phyloP scores from a whole-genome alignment of 257 asterid species.

The Nicotiana undulata region DNA sequence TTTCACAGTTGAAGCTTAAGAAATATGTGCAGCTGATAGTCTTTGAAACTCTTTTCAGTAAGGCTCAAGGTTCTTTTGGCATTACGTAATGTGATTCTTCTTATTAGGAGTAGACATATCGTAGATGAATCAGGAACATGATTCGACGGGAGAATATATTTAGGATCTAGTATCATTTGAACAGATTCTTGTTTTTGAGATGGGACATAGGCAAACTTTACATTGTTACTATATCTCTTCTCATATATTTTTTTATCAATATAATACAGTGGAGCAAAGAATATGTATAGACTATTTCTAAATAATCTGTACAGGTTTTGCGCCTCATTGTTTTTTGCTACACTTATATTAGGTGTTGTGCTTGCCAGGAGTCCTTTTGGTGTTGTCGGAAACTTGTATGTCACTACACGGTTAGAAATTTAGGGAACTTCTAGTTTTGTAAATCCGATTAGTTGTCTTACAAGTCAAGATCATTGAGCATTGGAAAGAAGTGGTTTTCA shows the following conservation, averaged over 20 bases:
- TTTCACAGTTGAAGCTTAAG: neutral
- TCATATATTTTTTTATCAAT: neutral
- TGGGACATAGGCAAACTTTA: neutral
- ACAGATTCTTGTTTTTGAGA: no score
- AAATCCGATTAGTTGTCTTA: neutral
- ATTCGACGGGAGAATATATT: neutral
- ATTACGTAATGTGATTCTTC: neutral
- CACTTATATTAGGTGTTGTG: neutral
- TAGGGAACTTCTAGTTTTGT: neutral
- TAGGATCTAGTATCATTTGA: no score
- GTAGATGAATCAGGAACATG: neutral
- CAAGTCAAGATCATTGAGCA: neutral
- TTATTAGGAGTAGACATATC: neutral
- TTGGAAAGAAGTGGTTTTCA: neutral
- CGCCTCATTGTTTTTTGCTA: neutral
- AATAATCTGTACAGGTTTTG: neutral
- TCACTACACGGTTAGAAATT: neutral
- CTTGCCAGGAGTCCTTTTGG: neutral
- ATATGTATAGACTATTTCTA: neutral
- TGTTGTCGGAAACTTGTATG: neutral
- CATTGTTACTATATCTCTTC: neutral
- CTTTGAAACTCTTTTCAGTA: neutral
- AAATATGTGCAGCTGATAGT: neutral
- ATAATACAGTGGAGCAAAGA: neutral
- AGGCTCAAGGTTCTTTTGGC: neutral